Percentiles rank a stretch among this genome's conserved stretches.
Conservation (phyloP, 257 asterid genomes). For the Gardenia jasminoides region DNA sequence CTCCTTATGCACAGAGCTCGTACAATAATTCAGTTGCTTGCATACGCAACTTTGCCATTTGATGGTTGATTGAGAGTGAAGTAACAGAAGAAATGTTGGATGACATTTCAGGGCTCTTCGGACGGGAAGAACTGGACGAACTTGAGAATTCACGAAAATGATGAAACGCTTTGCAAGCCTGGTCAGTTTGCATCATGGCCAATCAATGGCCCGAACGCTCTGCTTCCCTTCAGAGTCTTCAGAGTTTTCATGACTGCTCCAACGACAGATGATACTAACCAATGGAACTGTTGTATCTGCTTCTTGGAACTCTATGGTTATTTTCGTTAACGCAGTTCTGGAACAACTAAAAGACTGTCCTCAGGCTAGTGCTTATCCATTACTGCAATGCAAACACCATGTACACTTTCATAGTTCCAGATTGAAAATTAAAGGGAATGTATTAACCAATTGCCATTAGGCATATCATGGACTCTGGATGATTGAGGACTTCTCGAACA, state of each 20-base stretch:
- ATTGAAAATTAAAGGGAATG: not conserved
- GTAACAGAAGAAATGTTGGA: not conserved
- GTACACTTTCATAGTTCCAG: slow-evolving; percentile 4
- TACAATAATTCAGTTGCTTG: not conserved
- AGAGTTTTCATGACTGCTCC: slow-evolving; percentile 60
- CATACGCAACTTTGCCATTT: not conserved
- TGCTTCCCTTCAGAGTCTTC: slow-evolving; percentile 85
- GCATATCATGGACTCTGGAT: no score
- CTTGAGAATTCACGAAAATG: slow-evolving; percentile 81
- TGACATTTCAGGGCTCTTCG: slow-evolving; percentile 61
- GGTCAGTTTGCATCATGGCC: slow-evolving; percentile 98
- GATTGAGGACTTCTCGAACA: no score
- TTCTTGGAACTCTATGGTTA: slow-evolving; percentile 94
- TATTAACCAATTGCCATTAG: no score
- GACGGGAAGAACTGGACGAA: slow-evolving; percentile 83
- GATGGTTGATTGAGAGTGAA: not conserved
- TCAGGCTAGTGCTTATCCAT: not conserved
- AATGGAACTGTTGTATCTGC: slow-evolving; percentile 92
- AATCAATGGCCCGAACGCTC: slow-evolving; percentile 65
- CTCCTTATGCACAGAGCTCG: not conserved
- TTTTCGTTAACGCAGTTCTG: slow-evolving; percentile 43
- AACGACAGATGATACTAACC: slow-evolving; percentile 60
- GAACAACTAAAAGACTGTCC: not conserved
- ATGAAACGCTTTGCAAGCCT: slow-evolving; percentile 70
- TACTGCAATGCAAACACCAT: not conserved